Evolutionary conservation across 805 yeast genomes (phyloP).

Genomic region (Starmerella roubikii): DNA sequence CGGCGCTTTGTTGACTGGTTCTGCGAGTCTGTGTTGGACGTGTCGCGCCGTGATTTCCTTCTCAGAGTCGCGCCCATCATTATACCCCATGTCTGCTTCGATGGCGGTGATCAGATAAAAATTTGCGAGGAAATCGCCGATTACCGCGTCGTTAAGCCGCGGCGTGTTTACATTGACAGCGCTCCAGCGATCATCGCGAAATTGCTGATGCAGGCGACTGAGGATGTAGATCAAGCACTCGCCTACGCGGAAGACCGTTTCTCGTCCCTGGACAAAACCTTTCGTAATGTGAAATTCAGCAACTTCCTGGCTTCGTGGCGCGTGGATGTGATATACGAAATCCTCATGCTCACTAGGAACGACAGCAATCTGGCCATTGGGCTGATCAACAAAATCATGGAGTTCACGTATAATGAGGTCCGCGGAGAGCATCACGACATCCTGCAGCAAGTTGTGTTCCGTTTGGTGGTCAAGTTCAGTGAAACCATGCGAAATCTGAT

Average conservation of each 20-base stretch:
- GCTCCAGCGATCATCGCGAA: slow-evolving; percentile 17
- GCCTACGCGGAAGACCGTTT: slow-evolving; percentile 11
- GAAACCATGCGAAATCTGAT: slow-evolving; percentile 62
- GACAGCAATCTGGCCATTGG: slow-evolving; percentile 7
- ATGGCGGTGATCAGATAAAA: slow-evolving; percentile 37
- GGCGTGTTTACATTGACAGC: slow-evolving; percentile 36
- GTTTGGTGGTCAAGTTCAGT: slow-evolving; percentile 50
- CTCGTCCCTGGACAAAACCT: slow-evolving; percentile 6
- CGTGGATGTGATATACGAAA: slow-evolving; percentile 14
- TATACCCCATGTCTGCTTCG: slow-evolving; percentile 57
- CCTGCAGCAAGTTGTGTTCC: slow-evolving; percentile 14
- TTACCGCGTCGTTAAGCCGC: slow-evolving; percentile 33
- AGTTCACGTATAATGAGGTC: slow-evolving; percentile 2
- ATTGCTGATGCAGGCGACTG: slow-evolving; percentile 27
- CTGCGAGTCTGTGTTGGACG: slow-evolving; percentile 45
- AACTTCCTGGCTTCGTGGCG: slow-evolving; percentile 11
- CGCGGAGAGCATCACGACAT: slow-evolving; percentile 5
- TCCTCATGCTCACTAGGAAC: slow-evolving; percentile 11
- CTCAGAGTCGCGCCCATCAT: slow-evolving; percentile 58
- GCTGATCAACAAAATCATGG: slow-evolving; percentile 7
- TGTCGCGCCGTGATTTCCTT: slow-evolving; percentile 48
- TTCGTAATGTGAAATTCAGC: slow-evolving; percentile 6
- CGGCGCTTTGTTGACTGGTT: slow-evolving; percentile 47
- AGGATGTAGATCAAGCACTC: slow-evolving; percentile 9
- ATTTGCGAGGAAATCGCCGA: slow-evolving; percentile 49